Evolutionary conservation across 352 stramenopile genomes (phyloP).

Genomic region (Pythium dissotocum): DNA sequence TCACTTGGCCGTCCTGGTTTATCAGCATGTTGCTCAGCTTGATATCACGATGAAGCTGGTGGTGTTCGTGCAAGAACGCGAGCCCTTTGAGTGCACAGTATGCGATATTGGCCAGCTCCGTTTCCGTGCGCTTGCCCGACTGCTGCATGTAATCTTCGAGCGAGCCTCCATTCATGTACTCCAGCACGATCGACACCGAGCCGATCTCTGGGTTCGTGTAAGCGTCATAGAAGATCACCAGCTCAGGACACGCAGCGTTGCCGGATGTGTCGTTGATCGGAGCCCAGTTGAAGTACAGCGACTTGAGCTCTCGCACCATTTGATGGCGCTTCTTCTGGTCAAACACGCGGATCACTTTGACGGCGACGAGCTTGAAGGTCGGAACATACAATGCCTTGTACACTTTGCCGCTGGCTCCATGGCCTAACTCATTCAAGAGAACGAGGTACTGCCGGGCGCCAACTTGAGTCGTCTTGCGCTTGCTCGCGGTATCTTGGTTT

Average conservation of each 20-base stretch:
- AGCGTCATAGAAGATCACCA: slow-evolving; percentile 92
- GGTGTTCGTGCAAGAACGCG: slow-evolving; percentile 86
- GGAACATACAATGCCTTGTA: slow-evolving; percentile 89
- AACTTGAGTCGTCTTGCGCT: slow-evolving; percentile 24
- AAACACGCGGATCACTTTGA: slow-evolving; percentile 90
- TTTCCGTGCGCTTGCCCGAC: slow-evolving; percentile 49
- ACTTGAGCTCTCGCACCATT: slow-evolving; percentile 88
- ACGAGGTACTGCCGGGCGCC: slow-evolving; percentile 71
- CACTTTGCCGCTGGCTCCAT: slow-evolving; percentile 87
- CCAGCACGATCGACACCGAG: slow-evolving; percentile 91
- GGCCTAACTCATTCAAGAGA: slow-evolving; percentile 68
- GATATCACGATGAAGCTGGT: slow-evolving; percentile 93
- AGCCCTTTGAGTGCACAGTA: slow-evolving; percentile 80
- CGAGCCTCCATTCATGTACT: slow-evolving; percentile 94
- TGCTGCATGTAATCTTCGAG: slow-evolving; percentile 77
- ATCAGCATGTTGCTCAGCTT: slow-evolving; percentile 96
- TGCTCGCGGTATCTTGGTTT: slow-evolving; percentile 25
- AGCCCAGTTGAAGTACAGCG: slow-evolving; percentile 80
- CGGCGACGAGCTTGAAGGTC: slow-evolving; percentile 86
- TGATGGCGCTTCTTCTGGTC: slow-evolving; percentile 89
- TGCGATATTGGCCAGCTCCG: slow-evolving; percentile 80
- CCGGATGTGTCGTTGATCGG: slow-evolving; percentile 47
- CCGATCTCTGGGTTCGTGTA: slow-evolving; percentile 88
- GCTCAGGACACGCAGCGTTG: slow-evolving; percentile 67
- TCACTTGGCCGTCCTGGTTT: slow-evolving; percentile 76